A percentile compares a stretch with the other conserved stretches of the same genome.
Evolutionary conservation across 306 rosid species (phyloP).

Genomic region (Cicer pinnatifidum): DNA sequence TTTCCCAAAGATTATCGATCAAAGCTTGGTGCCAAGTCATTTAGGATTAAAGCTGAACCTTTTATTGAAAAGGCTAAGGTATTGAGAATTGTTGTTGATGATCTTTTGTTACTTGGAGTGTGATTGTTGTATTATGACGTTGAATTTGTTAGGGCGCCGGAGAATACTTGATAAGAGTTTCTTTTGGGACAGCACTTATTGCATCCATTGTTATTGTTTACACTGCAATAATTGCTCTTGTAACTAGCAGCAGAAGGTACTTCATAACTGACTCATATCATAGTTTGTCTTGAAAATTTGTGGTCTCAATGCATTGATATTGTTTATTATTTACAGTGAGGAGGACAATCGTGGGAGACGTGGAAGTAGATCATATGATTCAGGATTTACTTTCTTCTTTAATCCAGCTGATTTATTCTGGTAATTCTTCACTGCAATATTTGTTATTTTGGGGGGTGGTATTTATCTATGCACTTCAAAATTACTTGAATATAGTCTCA

Average conservation of each 20-base stretch:
- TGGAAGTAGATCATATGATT: constrained; percentile 80
- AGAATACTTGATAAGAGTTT: constrained; percentile 88
- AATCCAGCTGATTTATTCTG: constrained; percentile 86
- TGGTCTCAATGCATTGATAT: constrained; percentile 37
- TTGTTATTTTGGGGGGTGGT: background rate
- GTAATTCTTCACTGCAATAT: constrained; percentile 51
- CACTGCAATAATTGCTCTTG: constrained; percentile 86
- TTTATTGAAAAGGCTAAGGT: constrained; percentile 82
- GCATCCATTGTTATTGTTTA: constrained; percentile 94
- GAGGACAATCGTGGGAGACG: constrained; percentile 96
- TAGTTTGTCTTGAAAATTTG: constrained; percentile 13
- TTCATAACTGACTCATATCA: constrained; percentile 17
- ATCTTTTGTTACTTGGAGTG: constrained; percentile 23
- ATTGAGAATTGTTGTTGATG: constrained; percentile 31
- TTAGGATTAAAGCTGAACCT: constrained; percentile 82
- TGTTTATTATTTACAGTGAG: constrained; percentile 62
- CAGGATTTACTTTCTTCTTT: constrained; percentile 75
- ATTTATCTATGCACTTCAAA: background rate
- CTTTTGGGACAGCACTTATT: constrained; percentile 93
- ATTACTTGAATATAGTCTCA: constrained; percentile 3
- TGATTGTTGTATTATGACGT: constrained; percentile 24
- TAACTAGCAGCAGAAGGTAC: constrained; percentile 87
- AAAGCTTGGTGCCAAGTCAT: constrained; percentile 83
- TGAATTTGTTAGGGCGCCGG: constrained; percentile 67
- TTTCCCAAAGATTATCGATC: constrained; percentile 83